Conservation (phyloP, 768 basidiomycete genomes). For the Cystofilobasidium bisporidii region DNA sequence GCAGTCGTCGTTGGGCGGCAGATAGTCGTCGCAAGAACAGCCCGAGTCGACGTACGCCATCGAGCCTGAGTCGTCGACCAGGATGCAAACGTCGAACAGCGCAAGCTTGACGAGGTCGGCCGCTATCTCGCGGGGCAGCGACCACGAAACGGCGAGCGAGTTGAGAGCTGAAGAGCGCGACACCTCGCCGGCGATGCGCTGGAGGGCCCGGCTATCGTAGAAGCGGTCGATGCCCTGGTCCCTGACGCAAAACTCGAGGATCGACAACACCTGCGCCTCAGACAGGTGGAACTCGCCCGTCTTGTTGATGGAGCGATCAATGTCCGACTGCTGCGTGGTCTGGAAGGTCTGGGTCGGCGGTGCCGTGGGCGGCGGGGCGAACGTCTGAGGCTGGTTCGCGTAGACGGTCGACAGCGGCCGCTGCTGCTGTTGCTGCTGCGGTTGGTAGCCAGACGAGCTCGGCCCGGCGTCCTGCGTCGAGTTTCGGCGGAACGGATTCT, state of each 20-base stretch:
- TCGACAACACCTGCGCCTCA: not conserved
- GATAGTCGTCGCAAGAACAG: too few relatives aligned
- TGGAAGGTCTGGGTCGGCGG: not conserved
- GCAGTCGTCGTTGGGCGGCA: too few relatives aligned
- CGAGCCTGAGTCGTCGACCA: constrained; percentile 25
- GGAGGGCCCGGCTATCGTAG: not conserved
- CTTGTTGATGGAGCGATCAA: not conserved
- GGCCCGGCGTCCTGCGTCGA: not conserved
- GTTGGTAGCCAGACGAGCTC: not conserved
- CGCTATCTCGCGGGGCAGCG: constrained; percentile 41
- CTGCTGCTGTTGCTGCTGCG: constrained; percentile 1
- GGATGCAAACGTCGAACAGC: constrained; percentile 37
- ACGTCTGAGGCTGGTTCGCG: not conserved
- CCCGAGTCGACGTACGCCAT: constrained; percentile 31
- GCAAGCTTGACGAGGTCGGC: constrained; percentile 41
- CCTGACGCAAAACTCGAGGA: not conserved
- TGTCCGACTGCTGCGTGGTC: not conserved
- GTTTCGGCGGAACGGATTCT: not conserved
- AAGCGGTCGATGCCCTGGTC: not conserved
- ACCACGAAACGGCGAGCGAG: not conserved
- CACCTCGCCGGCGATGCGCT: not conserved
- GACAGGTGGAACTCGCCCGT: not conserved
- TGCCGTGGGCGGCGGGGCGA: not conserved
- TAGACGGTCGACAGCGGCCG: not conserved
- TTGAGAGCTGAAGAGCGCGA: not conserved